Evolutionary conservation across 2,329 filamentous ascomycete genomes (phyloP).

Genomic region (Xylaria hypoxylon): DNA sequence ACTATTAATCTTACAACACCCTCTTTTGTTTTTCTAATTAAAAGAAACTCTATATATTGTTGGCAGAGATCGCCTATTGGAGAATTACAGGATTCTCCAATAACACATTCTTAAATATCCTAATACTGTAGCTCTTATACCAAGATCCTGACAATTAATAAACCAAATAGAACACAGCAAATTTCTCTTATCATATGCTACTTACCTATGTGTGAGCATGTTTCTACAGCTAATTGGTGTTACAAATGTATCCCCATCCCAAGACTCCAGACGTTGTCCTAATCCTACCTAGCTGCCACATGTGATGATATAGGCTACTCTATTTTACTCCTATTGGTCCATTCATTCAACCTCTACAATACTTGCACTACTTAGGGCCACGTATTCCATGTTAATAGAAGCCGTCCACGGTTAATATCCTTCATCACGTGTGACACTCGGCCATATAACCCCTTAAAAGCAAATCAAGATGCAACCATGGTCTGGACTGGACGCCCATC

Average conservation of each 20-base stretch:
- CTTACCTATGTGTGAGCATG: neutral
- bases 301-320: neutral
- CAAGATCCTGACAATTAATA: no score
- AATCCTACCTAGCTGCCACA: neutral
- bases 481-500: neutral
- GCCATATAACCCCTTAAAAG: conserved; percentile 1
- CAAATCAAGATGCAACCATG: neutral
- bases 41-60: no score
- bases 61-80: no score
- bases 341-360: neutral
- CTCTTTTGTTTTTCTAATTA: no score
- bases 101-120: no score
- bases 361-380: neutral
- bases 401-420: conserved; percentile 2
- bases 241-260: conserved; percentile 1
- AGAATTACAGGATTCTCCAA: no score
- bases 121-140: no score
- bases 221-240: neutral
- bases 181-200: no score
- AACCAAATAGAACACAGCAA: no score
- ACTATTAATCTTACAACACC: no score
- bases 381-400: conserved; percentile 23
- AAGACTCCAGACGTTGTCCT: neutral
- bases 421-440: conserved; percentile 6
- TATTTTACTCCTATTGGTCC: neutral